Evolutionary conservation across 2,329 filamentous ascomycete species (phyloP).

Genomic region (Penicillium vulpinum): DNA sequence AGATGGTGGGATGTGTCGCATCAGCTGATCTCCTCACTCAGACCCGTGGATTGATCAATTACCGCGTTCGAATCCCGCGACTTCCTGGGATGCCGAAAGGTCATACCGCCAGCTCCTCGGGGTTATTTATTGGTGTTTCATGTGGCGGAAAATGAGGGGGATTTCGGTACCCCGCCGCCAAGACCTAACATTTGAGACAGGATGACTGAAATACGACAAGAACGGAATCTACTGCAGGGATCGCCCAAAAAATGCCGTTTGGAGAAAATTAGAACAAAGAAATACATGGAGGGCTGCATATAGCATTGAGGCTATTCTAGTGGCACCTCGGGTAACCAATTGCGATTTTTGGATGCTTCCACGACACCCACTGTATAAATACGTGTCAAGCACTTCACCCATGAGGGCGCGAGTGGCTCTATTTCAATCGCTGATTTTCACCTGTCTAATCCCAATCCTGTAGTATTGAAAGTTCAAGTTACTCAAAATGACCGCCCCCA

Average conservation of each 20-base stretch:
- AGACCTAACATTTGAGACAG: neutral
- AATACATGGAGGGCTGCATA: neutral
- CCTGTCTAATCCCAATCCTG: too few species aligned
- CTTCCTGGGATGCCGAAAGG: neutral
- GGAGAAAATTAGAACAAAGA: neutral
- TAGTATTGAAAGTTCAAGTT: neutral
- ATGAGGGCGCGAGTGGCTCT: neutral
- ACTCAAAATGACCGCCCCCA: neutral
- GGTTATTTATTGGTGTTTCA: neutral
- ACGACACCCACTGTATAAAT: neutral
- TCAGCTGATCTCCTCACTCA: neutral
- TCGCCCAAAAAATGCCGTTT: neutral
- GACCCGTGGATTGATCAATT: neutral
- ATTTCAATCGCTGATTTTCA: neutral
- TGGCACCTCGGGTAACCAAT: neutral
- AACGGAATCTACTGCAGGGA: neutral
- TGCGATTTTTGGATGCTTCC: neutral
- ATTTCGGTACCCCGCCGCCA: neutral
- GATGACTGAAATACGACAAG: too few species aligned
- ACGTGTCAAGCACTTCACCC: neutral
- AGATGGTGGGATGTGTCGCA: neutral
- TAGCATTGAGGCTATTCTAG: neutral
- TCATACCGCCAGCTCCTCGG: too few species aligned
- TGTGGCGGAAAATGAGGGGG: neutral
- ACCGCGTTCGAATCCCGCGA: neutral